These are phyloP conservation scores for Ceriops decandra DNA, from an alignment of 345 rosid genomes.

Conservation along the genomic window DNA sequence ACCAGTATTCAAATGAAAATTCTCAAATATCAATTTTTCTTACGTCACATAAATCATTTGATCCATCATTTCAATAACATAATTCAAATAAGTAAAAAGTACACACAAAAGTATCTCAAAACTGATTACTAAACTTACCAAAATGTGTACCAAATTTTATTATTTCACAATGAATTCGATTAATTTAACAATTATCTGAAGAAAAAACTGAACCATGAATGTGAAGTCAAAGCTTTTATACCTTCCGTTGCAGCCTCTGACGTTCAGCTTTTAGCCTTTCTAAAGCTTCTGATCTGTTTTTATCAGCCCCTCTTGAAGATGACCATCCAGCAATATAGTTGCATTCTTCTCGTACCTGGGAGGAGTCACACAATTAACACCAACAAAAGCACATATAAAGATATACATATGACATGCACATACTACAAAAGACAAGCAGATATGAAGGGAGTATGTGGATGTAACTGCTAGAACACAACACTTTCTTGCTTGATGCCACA, in stretches of 20 bases:
- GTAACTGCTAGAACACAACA: background rate
- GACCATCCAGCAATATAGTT: constrained; percentile 62
- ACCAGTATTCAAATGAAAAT: too few relatives aligned
- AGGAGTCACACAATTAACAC: background rate
- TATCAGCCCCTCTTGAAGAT: constrained; percentile 41
- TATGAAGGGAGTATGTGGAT: background rate
- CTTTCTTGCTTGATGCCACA: background rate
- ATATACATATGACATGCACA: background rate
- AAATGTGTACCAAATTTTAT: too few relatives aligned
- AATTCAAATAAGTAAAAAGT: too few relatives aligned
- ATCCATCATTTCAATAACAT: too few relatives aligned
- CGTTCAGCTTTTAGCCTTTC: constrained; percentile 49
- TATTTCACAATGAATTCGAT: background rate
- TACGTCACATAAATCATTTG: too few relatives aligned
- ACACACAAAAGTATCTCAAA: too few relatives aligned
- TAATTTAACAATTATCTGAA: background rate
- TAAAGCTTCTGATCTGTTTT: constrained; percentile 36
- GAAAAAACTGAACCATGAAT: background rate
- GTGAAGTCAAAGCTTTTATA: constrained; percentile 13
- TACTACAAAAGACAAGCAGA: background rate
- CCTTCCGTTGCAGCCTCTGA: constrained; percentile 62
- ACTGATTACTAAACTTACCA: too few relatives aligned
- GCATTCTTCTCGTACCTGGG: constrained; percentile 78
- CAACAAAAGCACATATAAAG: background rate
- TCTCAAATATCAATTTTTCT: too few relatives aligned